These are phyloP conservation scores for Sungouiella blattae DNA, from an alignment of 805 yeast species.

Conservation along the genomic window DNA sequence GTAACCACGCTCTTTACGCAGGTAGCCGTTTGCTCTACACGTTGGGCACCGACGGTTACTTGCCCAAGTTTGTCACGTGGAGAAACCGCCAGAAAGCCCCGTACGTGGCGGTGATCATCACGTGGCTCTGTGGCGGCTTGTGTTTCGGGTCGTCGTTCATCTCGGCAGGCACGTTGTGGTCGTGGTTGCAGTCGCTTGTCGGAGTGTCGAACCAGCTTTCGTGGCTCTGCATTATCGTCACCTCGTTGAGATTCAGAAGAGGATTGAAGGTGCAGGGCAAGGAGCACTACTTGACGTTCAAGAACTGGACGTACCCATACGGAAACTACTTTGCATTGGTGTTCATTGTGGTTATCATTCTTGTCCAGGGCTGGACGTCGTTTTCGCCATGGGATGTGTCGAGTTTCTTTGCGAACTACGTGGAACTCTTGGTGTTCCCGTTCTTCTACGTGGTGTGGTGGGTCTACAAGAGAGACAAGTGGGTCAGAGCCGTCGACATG, in stretches of 20 bases:
- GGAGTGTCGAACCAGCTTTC: conserved; percentile 74
- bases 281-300: conserved; percentile 37
- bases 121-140: conserved; percentile 60
- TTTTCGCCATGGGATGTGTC: conserved; percentile 44
- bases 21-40: conserved; percentile 67
- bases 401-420: conserved; percentile 42
- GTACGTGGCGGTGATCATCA: conserved; percentile 40
- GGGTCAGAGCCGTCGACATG: conserved; percentile 45
- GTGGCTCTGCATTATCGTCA: conserved; percentile 63
- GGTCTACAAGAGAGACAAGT: conserved; percentile 38
- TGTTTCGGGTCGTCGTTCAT: conserved; percentile 56
- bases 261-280: conserved; percentile 51
- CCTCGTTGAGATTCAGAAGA: conserved; percentile 68
- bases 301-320: conserved; percentile 50
- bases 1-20: conserved; percentile 69
- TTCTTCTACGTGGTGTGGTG: conserved; percentile 35
- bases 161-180: conserved; percentile 56
- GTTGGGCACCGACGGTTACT: conserved; percentile 56
- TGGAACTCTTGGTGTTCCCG: conserved; percentile 49
- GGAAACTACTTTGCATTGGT: conserved; percentile 48
- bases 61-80: conserved; percentile 49
- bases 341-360: conserved; percentile 39
- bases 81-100: conserved; percentile 37
- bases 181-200: conserved; percentile 73
- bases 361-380: conserved; percentile 54